Evolutionary conservation across 371 early-diverging fungal species (phyloP).

Genomic region (Sporodiniella umbellata): DNA sequence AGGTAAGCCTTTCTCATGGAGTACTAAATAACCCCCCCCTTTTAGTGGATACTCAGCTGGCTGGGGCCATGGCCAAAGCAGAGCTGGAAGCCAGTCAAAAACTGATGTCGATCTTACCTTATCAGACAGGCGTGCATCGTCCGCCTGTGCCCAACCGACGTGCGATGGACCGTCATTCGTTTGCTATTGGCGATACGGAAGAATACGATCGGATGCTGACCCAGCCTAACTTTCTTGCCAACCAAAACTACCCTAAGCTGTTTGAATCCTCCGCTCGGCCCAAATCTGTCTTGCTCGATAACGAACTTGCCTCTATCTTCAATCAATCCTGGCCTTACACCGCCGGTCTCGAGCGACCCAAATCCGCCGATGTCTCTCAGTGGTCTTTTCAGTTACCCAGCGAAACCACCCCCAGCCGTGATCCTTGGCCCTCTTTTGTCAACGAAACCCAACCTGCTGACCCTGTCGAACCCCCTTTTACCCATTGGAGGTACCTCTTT

Average conservation of each 20-base stretch:
- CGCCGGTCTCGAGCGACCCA: conserved; percentile 35
- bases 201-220: conserved; percentile 44
- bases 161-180: conserved; percentile 68
- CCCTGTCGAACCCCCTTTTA: no score
- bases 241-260: not conserved
- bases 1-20: conserved; percentile 34
- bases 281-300: conserved; percentile 48
- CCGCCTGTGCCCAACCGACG: conserved; percentile 27
- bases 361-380: conserved; percentile 59
- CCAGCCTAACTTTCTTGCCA: conserved; percentile 10
- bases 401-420: conserved; percentile 12
- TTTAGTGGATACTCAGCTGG: conserved; percentile 53
- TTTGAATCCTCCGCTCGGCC: conserved; percentile 22
- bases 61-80: conserved; percentile 60
- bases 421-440: not conserved
- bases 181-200: conserved; percentile 55
- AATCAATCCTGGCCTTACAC: conserved; percentile 25
- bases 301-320: conserved; percentile 46
- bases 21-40: not conserved
- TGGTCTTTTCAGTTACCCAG: conserved; percentile 47
- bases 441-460: not conserved
- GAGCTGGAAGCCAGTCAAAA: conserved; percentile 60
- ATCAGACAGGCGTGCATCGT: conserved; percentile 48
- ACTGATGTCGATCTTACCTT: conserved; percentile 50
- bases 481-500: not conserved